These are phyloP conservation scores for Kodamaea kaohsiungensis DNA, from an alignment of 805 yeast genomes.

Conservation along the genomic window DNA sequence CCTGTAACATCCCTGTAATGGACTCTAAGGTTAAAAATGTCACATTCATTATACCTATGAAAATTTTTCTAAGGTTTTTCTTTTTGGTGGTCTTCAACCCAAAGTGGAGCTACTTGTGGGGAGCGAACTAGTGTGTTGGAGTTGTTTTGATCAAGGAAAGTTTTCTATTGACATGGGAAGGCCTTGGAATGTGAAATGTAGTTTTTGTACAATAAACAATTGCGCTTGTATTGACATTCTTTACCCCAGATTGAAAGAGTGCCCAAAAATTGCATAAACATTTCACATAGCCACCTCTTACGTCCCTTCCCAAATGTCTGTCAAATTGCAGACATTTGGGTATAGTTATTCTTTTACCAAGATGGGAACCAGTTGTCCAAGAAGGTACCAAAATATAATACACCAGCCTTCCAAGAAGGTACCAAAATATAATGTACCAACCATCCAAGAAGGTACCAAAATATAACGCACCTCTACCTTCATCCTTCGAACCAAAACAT, in stretches of 20 bases:
- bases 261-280: not conserved
- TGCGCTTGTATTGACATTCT: not conserved
- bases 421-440: too few species aligned
- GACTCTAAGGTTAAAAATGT: not conserved
- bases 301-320: not conserved
- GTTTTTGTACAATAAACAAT: not conserved
- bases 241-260: not conserved
- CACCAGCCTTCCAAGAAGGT: not conserved
- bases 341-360: not conserved
- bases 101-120: not conserved
- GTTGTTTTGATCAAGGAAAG: not conserved
- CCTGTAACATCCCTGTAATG: slow-evolving; percentile 3
- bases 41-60: not conserved
- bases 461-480: too few species aligned
- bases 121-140: not conserved
- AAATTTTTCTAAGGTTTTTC: not conserved
- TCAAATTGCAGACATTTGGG: not conserved
- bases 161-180: not conserved
- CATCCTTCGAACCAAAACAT: too few species aligned
- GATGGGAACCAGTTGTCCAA: not conserved
- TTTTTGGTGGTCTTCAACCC: not conserved
- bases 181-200: not conserved
- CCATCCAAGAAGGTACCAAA: too few species aligned
- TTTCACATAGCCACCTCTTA: not conserved
- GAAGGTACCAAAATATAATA: not conserved